Evolutionary conservation across 2,329 filamentous ascomycete genomes (phyloP).

Genomic region (Ophiostoma triangulosporum): DNA sequence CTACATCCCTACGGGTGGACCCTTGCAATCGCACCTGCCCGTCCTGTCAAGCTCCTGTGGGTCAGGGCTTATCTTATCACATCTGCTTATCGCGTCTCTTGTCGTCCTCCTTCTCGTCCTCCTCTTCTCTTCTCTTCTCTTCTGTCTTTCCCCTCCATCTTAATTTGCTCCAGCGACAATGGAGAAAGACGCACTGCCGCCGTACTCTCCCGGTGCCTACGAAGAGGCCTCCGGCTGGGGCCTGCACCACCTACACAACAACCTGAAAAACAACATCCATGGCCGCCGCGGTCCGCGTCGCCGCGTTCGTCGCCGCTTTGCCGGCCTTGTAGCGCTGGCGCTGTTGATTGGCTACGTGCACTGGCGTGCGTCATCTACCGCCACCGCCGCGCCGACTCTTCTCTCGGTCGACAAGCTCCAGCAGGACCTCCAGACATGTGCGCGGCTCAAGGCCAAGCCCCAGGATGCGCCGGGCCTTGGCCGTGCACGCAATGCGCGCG

Average conservation of each 20-base stretch:
- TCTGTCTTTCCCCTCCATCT: background rate
- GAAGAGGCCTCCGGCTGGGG: slow-evolving; percentile 3
- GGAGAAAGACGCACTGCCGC: slow-evolving; percentile 26
- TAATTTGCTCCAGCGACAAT: no score
- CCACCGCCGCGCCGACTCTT: background rate
- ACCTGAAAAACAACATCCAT: background rate
- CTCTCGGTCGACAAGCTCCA: slow-evolving; percentile 41
- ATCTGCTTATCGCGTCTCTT: background rate
- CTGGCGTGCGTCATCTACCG: slow-evolving; percentile 20
- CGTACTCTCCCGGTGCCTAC: slow-evolving; percentile 24
- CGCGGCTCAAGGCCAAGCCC: slow-evolving; percentile 39
- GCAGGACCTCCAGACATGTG: slow-evolving; percentile 41
- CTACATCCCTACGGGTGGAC: no score
- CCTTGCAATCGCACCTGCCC: no score
- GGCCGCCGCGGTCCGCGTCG: slow-evolving; percentile 16
- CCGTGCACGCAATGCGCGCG: slow-evolving; percentile 47
- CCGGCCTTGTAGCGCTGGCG: slow-evolving; percentile 32
- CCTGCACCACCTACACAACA: background rate
- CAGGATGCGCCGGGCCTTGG: slow-evolving; percentile 41
- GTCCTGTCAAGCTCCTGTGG: no score
- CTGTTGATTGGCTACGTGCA: slow-evolving; percentile 33
- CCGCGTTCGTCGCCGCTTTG: slow-evolving; percentile 30
- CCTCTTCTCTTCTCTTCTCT: background rate
- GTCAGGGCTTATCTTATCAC: background rate
- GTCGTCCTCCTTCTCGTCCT: background rate